phyloP scores from a whole-genome alignment of 805 yeast species.

The Saturnispora zaruensis region DNA sequence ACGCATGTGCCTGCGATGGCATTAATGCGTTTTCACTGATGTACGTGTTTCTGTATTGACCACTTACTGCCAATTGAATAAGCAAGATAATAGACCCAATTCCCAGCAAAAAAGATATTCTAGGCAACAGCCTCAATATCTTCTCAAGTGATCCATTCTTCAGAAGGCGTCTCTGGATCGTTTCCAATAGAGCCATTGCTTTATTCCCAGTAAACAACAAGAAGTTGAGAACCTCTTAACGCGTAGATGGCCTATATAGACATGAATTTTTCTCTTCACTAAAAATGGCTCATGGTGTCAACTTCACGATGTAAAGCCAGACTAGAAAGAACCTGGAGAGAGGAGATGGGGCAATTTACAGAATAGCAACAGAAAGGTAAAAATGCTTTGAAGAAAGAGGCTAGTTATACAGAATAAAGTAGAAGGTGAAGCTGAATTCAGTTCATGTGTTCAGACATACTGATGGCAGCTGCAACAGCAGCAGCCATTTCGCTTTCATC shows the following conservation, averaged over 20 bases:
- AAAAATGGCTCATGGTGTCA: neutral
- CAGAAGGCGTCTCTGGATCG: slow-evolving; percentile 35
- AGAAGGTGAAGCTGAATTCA: neutral
- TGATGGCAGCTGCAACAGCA: slow-evolving; percentile 16
- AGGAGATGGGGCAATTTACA: neutral
- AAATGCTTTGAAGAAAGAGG: neutral
- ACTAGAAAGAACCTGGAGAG: too few relatives aligned
- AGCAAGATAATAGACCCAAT: slow-evolving; percentile 49
- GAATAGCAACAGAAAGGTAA: neutral
- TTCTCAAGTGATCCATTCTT: slow-evolving; percentile 40
- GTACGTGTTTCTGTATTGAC: slow-evolving; percentile 75
- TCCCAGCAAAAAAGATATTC: slow-evolving; percentile 34
- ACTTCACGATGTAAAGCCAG: neutral
- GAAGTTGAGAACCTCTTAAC: neutral
- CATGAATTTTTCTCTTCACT: neutral
- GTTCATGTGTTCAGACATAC: neutral
- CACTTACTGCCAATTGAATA: slow-evolving; percentile 64
- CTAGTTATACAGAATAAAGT: neutral
- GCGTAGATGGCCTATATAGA: neutral
- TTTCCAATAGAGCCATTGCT: slow-evolving; percentile 40
- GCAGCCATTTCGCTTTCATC: slow-evolving; percentile 12
- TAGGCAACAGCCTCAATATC: slow-evolving; percentile 35
- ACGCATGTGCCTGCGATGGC: slow-evolving; percentile 93
- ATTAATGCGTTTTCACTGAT: slow-evolving; percentile 92
- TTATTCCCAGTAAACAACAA: neutral